Evolutionary conservation across 2,329 filamentous ascomycete genomes (phyloP).

Genomic region (Neopestalotiopsis sp.): DNA sequence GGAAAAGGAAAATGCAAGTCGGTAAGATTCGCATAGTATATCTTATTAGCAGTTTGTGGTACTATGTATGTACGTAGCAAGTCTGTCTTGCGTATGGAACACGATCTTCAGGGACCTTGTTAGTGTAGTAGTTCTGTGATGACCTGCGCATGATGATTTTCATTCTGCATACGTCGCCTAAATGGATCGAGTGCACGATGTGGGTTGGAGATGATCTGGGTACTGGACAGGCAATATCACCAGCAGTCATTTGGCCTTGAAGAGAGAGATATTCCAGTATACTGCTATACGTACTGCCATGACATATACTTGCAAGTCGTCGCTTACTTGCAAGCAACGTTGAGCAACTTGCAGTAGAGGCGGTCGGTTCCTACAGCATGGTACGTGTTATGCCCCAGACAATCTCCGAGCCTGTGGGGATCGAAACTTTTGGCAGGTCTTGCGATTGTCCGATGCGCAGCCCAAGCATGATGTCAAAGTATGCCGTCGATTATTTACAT

Average conservation of each 20-base stretch:
- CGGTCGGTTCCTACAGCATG: not conserved
- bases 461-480: slow-evolving; percentile 10
- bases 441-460: not conserved
- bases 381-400: slow-evolving; percentile 25
- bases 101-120: not conserved
- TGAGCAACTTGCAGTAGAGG: not conserved
- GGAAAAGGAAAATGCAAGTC: not conserved
- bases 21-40: not conserved
- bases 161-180: slow-evolving; percentile 4
- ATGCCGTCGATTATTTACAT: not conserved
- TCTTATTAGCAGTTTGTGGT: too few relatives aligned
- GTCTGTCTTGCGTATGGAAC: not conserved
- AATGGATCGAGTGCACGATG: slow-evolving; percentile 1
- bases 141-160: slow-evolving; percentile 18
- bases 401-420: slow-evolving; percentile 22
- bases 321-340: not conserved
- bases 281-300: too few relatives aligned
- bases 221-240: too few relatives aligned
- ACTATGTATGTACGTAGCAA: too few relatives aligned
- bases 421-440: not conserved
- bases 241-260: too few relatives aligned
- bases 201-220: not conserved
- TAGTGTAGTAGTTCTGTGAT: not conserved
- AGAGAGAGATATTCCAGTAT: too few relatives aligned
- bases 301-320: too few relatives aligned